Percentiles rank a stretch among this genome's conserved stretches.
These are phyloP conservation scores for Globisporangium perplexum DNA, from an alignment of 352 stramenopile species.

Conservation along the genomic window DNA sequence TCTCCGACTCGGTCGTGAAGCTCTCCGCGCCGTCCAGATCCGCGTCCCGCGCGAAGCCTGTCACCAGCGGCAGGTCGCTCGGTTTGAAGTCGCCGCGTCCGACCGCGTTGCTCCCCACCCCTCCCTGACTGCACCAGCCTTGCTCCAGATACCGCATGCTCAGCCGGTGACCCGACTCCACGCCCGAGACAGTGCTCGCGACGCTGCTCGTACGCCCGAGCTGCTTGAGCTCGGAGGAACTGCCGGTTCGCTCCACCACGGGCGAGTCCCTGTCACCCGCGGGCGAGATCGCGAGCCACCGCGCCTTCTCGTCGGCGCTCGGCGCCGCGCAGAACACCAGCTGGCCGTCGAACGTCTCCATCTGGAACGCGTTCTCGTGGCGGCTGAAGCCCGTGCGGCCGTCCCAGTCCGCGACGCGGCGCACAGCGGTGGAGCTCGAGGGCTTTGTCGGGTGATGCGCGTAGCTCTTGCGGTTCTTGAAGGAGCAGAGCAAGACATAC, in stretches of 20 bases:
- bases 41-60: neutral
- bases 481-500: slow-evolving; percentile 67
- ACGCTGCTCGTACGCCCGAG: neutral
- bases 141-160: slow-evolving; percentile 9
- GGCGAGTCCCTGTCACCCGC: neutral
- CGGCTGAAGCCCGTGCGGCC: slow-evolving; percentile 71
- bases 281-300: slow-evolving; percentile 66
- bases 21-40: neutral
- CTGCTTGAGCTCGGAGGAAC: neutral
- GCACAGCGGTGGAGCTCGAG: slow-evolving; percentile 49
- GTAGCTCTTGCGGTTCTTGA: slow-evolving; percentile 51
- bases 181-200: neutral
- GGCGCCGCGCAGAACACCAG: slow-evolving; percentile 71
- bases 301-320: slow-evolving; percentile 34
- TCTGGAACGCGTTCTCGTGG: slow-evolving; percentile 63
- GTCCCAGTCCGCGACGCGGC: slow-evolving; percentile 73
- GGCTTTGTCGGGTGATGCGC: slow-evolving; percentile 40
- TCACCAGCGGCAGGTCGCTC: neutral
- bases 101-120: neutral
- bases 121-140: neutral
- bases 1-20: slow-evolving; percentile 1
- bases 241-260: neutral
- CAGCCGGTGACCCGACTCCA: slow-evolving; percentile 3
- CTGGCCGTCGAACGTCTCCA: slow-evolving; percentile 71
- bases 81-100: neutral